Evolutionary conservation across 257 asterid genomes (phyloP), one percentile per base, ranked within the genome.

Genomic region (Rehmannia glutinosa): DNA sequence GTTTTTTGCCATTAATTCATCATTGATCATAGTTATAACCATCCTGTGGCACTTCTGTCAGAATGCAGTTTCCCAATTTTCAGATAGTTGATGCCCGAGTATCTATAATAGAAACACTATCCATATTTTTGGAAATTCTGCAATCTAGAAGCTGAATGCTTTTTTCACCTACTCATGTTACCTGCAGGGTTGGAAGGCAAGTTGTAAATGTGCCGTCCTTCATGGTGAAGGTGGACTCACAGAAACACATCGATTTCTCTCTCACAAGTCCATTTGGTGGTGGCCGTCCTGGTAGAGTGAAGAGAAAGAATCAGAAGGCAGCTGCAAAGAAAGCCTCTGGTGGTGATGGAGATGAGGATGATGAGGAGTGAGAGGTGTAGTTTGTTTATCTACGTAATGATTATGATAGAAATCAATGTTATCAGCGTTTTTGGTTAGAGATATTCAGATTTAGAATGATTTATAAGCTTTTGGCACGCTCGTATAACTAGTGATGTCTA

Each of bases 301-400:
- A 85, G 88, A 41, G 84, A 78, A 85, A 28, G 83, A 82, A 80
- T 81, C 88, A 75, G 71, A 82, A 82, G 68, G 72, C 86, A 8
- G 86, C 91, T 57, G 72, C 88, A 0, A 86, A 84, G 88, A 86
- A 86, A 71, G 90, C 90, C 0, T 73, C 87, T 12, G 92, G 92
- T 36, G 92, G 90, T 6, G 92, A 77, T 55, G 90, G 80, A 4
- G 90, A 83, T 5, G 93, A 83, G 66, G 90, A 86, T 9, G 92
- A 86, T 6, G 87, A 82, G 54, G 84, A 82, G 74, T 82, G 72
- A 82, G 69, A 20, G 25, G 28, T 27, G 3, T 67, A 15, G 27
- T 50, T 23, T 59, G 15, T 49, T 41, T 38, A n/a, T n/a, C n/a
- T n/a, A n/a, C n/a, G n/a, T n/a, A n/a, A n/a, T n/a, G n/a, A n/a